Conservation (phyloP, 176 grass and related monocot genomes). For the Hordeum marinum region DNA sequence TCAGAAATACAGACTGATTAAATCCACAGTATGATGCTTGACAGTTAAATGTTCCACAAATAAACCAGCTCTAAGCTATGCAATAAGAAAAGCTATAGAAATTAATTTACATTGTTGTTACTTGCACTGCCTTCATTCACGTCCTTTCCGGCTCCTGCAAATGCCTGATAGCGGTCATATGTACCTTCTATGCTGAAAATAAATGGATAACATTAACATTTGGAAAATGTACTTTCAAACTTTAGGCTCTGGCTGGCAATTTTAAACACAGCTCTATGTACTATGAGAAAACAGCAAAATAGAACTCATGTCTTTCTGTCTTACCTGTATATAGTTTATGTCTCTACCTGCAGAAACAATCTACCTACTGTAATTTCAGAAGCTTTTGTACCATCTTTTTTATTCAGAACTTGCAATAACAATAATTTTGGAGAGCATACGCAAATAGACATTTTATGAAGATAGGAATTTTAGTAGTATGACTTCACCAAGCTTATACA, state of each 20-base stretch:
- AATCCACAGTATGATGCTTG: neutral
- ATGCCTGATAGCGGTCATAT: constrained; percentile 39
- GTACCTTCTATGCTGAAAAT: constrained; percentile 48
- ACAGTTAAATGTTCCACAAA: neutral
- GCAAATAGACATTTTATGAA: neutral
- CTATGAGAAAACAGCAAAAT: neutral
- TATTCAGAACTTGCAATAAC: neutral
- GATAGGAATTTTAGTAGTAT: neutral
- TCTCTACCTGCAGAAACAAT: neutral
- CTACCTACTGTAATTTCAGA: neutral
- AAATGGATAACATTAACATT: neutral
- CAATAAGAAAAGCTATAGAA: neutral
- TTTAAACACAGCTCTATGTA: neutral
- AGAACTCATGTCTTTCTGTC: neutral
- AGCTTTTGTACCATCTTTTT: neutral
- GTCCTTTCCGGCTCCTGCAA: constrained; percentile 6
- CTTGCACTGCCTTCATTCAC: neutral
- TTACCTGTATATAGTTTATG: neutral
- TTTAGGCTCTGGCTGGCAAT: neutral
- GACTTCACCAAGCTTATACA: neutral
- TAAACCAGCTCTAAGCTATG: neutral
- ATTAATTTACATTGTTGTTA: constrained; percentile 29
- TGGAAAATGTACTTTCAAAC: neutral
- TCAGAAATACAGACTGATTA: neutral
- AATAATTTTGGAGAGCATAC: neutral